Evolutionary conservation across 129 eudicot species (phyloP).

Genomic region (Centrapalus pauciflorus): DNA sequence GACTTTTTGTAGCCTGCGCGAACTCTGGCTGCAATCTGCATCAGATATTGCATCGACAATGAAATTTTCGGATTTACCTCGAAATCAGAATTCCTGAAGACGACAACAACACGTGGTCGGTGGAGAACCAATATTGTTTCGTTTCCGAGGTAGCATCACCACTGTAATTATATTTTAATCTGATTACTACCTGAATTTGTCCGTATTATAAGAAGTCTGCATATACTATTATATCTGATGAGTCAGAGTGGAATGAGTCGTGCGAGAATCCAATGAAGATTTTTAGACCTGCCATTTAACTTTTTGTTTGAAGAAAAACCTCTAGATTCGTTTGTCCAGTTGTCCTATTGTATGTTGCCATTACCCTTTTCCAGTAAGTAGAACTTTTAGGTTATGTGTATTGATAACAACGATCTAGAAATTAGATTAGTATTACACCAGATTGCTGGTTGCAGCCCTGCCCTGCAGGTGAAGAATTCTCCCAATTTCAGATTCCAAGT

Average conservation of each 20-base stretch:
- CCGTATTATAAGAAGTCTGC: neutral
- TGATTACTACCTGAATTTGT: slow-evolving; percentile 18
- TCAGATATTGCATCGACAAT: neutral
- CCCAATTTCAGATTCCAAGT: too few relatives aligned
- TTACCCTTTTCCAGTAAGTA: neutral
- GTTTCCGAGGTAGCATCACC: slow-evolving; percentile 7
- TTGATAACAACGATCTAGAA: neutral
- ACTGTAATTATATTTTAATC: neutral
- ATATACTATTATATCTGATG: neutral
- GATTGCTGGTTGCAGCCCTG: neutral
- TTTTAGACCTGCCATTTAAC: neutral
- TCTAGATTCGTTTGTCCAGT: slow-evolving; percentile 7
- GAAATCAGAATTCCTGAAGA: neutral
- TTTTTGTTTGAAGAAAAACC: neutral
- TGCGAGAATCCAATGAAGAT: neutral
- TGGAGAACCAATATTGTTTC: slow-evolving; percentile 10
- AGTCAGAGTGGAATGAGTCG: neutral
- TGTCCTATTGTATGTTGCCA: neutral
- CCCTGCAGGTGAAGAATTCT: too few relatives aligned
- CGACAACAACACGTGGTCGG: slow-evolving; percentile 17
- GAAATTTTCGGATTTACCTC: neutral
- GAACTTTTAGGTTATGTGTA: neutral
- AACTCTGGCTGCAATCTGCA: neutral
- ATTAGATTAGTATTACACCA: too few relatives aligned
- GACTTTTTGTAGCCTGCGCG: neutral